A percentile compares a stretch with the other conserved stretches of the same genome.
These are phyloP conservation scores for Tetradesmus obliquus DNA, from an alignment of 139 green algal genomes.

Conservation along the genomic window DNA sequence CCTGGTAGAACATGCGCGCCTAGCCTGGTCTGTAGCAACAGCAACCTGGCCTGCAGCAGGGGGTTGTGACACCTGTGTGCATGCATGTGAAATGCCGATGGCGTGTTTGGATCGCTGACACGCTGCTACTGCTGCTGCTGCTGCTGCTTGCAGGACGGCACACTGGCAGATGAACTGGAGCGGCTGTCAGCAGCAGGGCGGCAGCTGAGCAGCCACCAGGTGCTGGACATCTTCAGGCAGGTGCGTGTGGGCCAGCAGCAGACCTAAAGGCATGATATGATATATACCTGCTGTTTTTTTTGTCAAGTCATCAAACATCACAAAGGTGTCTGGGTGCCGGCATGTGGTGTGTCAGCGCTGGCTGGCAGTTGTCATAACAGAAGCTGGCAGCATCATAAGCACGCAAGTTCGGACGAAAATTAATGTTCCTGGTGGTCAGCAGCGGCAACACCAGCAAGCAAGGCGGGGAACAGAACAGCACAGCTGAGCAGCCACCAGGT, in stretches of 20 bases:
- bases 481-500: slow-evolving; percentile 56
- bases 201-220: slow-evolving; percentile 51
- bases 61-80: too few relatives aligned
- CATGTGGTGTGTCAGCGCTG: not conserved
- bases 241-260: slow-evolving; percentile 47
- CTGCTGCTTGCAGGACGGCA: slow-evolving; percentile 60
- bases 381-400: too few relatives aligned
- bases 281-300: not conserved
- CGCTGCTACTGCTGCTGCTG: not conserved
- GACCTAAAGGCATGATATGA: not conserved
- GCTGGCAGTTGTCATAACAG: too few relatives aligned
- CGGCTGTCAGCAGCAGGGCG: slow-evolving; percentile 30
- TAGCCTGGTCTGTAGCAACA: too few relatives aligned
- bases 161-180: slow-evolving; percentile 63
- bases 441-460: too few relatives aligned
- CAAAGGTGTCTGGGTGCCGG: not conserved
- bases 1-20: too few relatives aligned
- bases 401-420: too few relatives aligned
- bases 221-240: slow-evolving; percentile 75
- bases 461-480: too few relatives aligned
- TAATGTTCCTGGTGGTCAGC: too few relatives aligned
- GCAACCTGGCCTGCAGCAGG: too few relatives aligned
- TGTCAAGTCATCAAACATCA: not conserved
- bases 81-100: too few relatives aligned
- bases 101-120: not conserved